Percentiles rank a stretch among this genome's conserved stretches.
phyloP scores from a whole-genome alignment of 2,329 filamentous ascomycete genomes.

The Cladosporium sp. region DNA sequence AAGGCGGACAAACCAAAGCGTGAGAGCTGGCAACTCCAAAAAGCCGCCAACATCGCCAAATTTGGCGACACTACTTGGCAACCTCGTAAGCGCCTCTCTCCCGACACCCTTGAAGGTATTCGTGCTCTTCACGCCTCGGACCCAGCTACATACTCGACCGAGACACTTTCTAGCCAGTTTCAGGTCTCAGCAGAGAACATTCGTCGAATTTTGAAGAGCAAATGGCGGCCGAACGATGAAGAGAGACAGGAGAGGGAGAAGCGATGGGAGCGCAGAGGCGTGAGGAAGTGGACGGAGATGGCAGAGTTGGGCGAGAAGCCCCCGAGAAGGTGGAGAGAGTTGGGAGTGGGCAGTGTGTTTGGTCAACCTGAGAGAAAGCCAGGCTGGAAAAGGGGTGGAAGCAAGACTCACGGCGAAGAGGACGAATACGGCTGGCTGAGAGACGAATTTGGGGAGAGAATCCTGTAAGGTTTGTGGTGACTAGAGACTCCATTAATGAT shows the following conservation, averaged over 20 bases:
- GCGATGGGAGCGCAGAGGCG: slow-evolving; percentile 51
- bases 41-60: slow-evolving; percentile 71
- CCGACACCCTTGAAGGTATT: slow-evolving; percentile 88
- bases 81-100: slow-evolving; percentile 82
- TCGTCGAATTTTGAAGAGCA: slow-evolving; percentile 78
- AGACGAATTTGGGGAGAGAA: slow-evolving; percentile 29
- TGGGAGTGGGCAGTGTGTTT: slow-evolving; percentile 25
- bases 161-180: slow-evolving; percentile 73
- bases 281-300: slow-evolving; percentile 50
- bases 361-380: slow-evolving; percentile 14
- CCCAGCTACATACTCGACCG: slow-evolving; percentile 73
- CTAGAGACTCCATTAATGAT: not conserved
- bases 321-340: slow-evolving; percentile 52
- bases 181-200: slow-evolving; percentile 85
- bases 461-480: slow-evolving; percentile 13
- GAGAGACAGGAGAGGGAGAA: slow-evolving; percentile 45
- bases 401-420: not conserved
- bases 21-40: slow-evolving; percentile 73
- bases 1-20: slow-evolving; percentile 21
- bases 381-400: slow-evolving; percentile 14
- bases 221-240: slow-evolving; percentile 63
- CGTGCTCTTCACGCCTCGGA: slow-evolving; percentile 76
- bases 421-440: slow-evolving; percentile 23
- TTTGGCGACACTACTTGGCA: slow-evolving; percentile 76
- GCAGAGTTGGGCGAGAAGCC: slow-evolving; percentile 56